A percentile compares a stretch with the other conserved stretches of the same genome.
These are phyloP conservation scores for Penicillium ochrochloron DNA, from an alignment of 495 filamentous ascomycete genomes.

Conservation along the genomic window DNA sequence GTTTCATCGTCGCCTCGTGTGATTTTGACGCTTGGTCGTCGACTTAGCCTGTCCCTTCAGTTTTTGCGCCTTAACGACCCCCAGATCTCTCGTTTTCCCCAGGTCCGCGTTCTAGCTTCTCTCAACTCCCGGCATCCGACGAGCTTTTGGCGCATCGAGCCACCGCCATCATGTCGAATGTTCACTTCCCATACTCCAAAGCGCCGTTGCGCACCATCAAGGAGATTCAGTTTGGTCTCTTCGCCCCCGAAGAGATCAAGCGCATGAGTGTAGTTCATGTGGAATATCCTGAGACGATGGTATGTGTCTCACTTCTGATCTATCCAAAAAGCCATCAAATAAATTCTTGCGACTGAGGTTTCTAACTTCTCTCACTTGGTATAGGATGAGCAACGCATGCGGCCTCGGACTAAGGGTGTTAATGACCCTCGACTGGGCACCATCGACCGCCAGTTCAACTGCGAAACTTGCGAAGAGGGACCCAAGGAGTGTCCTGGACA, in stretches of 20 bases:
- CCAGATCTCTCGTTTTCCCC: constrained; percentile 22
- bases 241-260: constrained; percentile 97
- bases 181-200: constrained; percentile 88
- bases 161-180: constrained; percentile 80
- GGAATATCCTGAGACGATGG: constrained; percentile 96
- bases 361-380: constrained; percentile 29
- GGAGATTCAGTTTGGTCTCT: constrained; percentile 97
- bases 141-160: constrained; percentile 24
- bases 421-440: constrained; percentile 95
- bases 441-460: constrained; percentile 91
- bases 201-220: constrained; percentile 93
- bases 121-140: constrained; percentile 17
- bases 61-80: constrained; percentile 28
- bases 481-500: constrained; percentile 96
- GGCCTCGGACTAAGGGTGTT: constrained; percentile 83
- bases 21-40: constrained; percentile 25
- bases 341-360: constrained; percentile 5
- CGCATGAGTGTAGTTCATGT: constrained; percentile 93
- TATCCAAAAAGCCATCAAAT: constrained; percentile 6
- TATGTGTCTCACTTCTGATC: constrained; percentile 37
- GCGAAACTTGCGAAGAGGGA: constrained; percentile 90
- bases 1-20: constrained; percentile 41
- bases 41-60: constrained; percentile 26
- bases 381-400: constrained; percentile 83
- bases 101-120: constrained; percentile 13